Evolutionary conservation across 129 eudicot species (phyloP).

Genomic region (Saussurea involucrata): DNA sequence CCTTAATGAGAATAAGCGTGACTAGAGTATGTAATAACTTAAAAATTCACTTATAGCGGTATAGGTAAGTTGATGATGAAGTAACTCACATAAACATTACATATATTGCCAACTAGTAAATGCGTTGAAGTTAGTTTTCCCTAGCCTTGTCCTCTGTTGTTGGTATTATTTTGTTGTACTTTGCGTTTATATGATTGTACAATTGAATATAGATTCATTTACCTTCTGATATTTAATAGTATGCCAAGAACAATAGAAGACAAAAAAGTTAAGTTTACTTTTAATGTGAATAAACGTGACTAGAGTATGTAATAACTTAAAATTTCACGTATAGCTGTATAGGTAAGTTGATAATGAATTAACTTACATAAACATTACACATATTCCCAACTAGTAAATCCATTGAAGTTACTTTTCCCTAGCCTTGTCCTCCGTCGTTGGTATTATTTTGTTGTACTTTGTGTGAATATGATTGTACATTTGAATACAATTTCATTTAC

Average conservation of each 20-base stretch:
- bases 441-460: constrained; percentile 2
- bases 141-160: no score
- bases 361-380: no score
- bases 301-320: constrained; percentile 5
- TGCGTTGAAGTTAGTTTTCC: constrained; percentile 1
- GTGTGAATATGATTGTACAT: not conserved
- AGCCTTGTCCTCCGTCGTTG: no score
- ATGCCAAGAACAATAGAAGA: not conserved
- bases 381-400: no score
- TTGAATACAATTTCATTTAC: not conserved
- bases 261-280: not conserved
- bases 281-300: not conserved
- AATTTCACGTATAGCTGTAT: no score
- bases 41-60: no score
- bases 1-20: not conserved
- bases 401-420: not conserved
- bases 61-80: no score
- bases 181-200: not conserved
- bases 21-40: constrained; percentile 1
- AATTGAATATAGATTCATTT: not conserved
- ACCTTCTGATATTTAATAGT: not conserved
- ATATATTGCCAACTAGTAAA: no score
- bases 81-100: no score
- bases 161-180: no score
- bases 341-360: no score